Evolutionary conservation across 106 monocot genomes (phyloP).

Genomic region (Posidonia australis): DNA sequence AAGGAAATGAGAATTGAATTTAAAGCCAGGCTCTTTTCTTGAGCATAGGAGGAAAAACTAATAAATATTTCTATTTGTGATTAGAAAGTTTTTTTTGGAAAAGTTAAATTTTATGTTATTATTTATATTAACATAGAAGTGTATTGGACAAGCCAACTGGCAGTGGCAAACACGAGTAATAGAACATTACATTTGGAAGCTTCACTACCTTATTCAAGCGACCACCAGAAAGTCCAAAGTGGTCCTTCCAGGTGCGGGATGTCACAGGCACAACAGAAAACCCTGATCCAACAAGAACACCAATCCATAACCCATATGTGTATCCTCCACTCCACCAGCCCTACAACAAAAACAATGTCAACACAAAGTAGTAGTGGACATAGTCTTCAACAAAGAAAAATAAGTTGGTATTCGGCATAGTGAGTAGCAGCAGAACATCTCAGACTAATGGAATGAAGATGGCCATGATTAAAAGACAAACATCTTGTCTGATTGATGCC

Average conservation of each 20-base stretch:
- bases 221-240: conserved; percentile 55
- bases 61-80: too few species aligned
- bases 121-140: too few species aligned
- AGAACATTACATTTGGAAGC: neutral
- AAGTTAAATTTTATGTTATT: too few species aligned
- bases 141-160: too few species aligned
- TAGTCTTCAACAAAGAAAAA: neutral
- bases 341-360: conserved; percentile 19
- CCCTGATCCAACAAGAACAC: conserved; percentile 86
- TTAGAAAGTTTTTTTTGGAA: too few species aligned
- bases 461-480: too few species aligned
- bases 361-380: neutral
- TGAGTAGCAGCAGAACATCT: too few species aligned
- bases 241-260: conserved; percentile 82
- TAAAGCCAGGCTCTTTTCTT: neutral
- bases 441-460: too few species aligned
- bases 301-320: conserved; percentile 88
- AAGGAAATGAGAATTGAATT: neutral
- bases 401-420: too few species aligned
- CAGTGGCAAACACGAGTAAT: neutral
- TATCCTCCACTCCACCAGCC: conserved; percentile 99
- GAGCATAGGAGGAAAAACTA: neutral
- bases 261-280: conserved; percentile 82
- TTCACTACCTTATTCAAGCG: conserved; percentile 48
- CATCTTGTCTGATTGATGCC: too few species aligned